Conservation (phyloP, 306 rosid species). For the Bauhinia variegata region DNA sequence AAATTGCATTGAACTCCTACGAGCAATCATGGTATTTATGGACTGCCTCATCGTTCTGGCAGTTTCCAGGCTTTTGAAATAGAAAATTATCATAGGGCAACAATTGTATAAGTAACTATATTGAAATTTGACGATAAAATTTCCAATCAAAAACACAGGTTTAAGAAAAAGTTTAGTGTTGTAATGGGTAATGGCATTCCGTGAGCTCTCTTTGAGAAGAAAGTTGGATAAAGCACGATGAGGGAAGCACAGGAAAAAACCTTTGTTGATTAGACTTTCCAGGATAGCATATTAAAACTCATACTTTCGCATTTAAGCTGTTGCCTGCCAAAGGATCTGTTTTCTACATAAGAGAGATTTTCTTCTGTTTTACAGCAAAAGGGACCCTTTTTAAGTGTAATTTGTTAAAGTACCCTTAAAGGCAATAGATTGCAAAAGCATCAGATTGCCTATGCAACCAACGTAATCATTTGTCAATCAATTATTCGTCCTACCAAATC, state of each 20-base stretch:
- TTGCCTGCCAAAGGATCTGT: neutral
- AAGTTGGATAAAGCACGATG: neutral
- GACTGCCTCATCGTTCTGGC: conserved; percentile 14
- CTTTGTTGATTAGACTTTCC: conserved; percentile 15
- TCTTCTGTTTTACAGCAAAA: no score
- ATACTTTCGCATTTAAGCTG: no score
- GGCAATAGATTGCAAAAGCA: conserved; percentile 11
- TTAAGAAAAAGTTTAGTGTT: no score
- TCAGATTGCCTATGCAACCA: conserved; percentile 26
- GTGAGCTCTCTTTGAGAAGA: no score
- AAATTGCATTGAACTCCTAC: conserved; percentile 7
- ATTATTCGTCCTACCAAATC: conserved; percentile 26
- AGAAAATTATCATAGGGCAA: no score
- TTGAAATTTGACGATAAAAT: no score
- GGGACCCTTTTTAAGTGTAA: conserved; percentile 4
- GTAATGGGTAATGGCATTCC: neutral
- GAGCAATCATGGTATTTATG: conserved; percentile 4
- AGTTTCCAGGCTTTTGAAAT: neutral
- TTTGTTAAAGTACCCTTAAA: neutral
- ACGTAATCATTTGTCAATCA: conserved; percentile 48
- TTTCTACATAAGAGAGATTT: neutral
- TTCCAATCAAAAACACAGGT: no score
- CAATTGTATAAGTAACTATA: no score
- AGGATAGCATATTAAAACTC: conserved; percentile 14
- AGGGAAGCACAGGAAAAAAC: neutral